Conservation (phyloP, 768 basidiomycete genomes). For the Agaricus subrufescens region DNA sequence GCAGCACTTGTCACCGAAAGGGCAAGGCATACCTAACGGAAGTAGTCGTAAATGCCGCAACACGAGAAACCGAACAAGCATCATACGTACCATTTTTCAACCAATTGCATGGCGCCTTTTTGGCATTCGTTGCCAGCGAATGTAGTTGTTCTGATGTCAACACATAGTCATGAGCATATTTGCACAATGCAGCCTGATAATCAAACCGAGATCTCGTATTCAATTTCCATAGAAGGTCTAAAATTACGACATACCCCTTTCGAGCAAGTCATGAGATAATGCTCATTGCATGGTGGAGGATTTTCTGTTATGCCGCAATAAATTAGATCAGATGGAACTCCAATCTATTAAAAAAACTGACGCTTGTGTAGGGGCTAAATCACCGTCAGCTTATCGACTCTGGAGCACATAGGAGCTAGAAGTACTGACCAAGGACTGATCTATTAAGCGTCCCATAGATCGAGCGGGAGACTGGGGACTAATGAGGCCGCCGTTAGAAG, state of each 20-base stretch:
- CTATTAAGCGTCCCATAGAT: slow-evolving; percentile 43
- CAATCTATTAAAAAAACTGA: slow-evolving; percentile 28
- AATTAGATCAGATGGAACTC: slow-evolving; percentile 6
- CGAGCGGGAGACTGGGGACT: slow-evolving; percentile 61
- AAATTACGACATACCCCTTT: slow-evolving; percentile 52
- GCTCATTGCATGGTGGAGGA: slow-evolving; percentile 83
- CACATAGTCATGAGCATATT: slow-evolving; percentile 79
- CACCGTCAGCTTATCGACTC: slow-evolving; percentile 3
- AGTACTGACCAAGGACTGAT: slow-evolving; percentile 55
- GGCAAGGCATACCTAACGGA: slow-evolving; percentile 58
- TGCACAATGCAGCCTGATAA: slow-evolving; percentile 56
- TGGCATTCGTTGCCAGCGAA: slow-evolving; percentile 69
- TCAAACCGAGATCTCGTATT: slow-evolving; percentile 13
- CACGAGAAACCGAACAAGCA: neutral
- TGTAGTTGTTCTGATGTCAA: slow-evolving; percentile 68
- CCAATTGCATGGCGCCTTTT: slow-evolving; percentile 85
- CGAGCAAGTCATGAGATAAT: slow-evolving; percentile 78
- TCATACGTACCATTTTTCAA: slow-evolving; percentile 68
- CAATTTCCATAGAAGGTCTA: neutral
- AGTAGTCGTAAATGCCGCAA: neutral
- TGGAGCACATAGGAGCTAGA: neutral
- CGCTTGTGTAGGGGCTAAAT: slow-evolving; percentile 73
- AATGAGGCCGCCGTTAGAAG: slow-evolving; percentile 56
- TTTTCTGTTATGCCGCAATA: slow-evolving; percentile 42
- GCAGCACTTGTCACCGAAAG: slow-evolving; percentile 72